Evolutionary conservation across 441 rosid genomes (phyloP), one percentile per base, ranked within the genome.

Genomic region (Viola pubescens): DNA sequence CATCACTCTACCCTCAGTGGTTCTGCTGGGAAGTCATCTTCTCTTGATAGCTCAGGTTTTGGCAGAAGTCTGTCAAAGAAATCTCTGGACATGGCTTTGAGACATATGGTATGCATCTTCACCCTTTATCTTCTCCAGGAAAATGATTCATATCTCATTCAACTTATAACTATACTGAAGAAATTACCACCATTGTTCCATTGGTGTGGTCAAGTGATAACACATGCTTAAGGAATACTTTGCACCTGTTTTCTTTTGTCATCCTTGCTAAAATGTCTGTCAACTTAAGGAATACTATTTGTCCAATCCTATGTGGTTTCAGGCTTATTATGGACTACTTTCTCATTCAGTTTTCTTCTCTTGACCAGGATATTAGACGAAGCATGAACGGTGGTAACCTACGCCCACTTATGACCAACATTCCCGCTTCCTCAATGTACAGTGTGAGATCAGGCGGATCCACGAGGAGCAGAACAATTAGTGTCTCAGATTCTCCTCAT

Each of bases 81-180:
- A 58, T 91, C 96, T 61, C 81, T 91, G 6, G 88, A 86, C 16
- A 88, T 91, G 96, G 95, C 98, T 26, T 16, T 91, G 70, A 77
- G 92, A 54, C 96, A 88, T 61, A 83, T 88, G 95, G 96, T 92
- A 81, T 12, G 61, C 52, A 37, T 65, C 63, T 39, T 37, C 34
- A 2, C 61, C 47, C 55, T 11, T 37, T 41, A 4, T 44, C 1
- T 57, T 51, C 7, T 13, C 11, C 59, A 16, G 46, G 34, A 14
- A 40, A 1, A 48, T 7, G 41, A 44, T 13, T 10, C 34, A 48
- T 4, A 26, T 26, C 34, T 26, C 34, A 26, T 1, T 26, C 34
- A 26, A 2, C 34, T 26, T 26, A 26, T 26, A 26, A 26, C 34
- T 26, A 26, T 26, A 26, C 34, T 26, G 2, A 26, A 26, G 34